Evolutionary conservation across 495 filamentous ascomycete genomes (phyloP).

Genomic region (Xylaria castorea): DNA sequence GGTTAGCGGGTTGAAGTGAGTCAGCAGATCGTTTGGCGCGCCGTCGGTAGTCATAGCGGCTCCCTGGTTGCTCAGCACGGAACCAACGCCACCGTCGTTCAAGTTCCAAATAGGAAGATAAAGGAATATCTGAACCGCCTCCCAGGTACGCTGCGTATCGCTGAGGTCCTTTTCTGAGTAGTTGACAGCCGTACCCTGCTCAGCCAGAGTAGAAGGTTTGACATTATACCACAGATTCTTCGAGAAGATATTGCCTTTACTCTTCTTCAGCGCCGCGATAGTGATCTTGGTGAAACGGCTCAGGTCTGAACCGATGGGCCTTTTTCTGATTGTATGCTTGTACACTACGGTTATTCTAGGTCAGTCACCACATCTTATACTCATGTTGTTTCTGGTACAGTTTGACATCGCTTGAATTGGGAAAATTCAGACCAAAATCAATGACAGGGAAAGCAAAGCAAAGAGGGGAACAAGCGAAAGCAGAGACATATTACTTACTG

Average conservation of each 20-base stretch:
- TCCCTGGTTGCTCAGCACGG: constrained; percentile 30
- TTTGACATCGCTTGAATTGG: too few species aligned
- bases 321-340: constrained; percentile 47
- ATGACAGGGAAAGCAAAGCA: background rate
- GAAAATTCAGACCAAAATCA: background rate
- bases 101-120: constrained; percentile 60
- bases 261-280: constrained; percentile 45
- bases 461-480: background rate
- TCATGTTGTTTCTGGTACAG: background rate
- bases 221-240: constrained; percentile 58
- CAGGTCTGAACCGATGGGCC: constrained; percentile 52
- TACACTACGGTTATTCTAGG: constrained; percentile 38
- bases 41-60: constrained; percentile 59
- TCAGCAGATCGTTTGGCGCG: constrained; percentile 68
- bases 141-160: constrained; percentile 54
- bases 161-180: constrained; percentile 60
- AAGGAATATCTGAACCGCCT: constrained; percentile 61
- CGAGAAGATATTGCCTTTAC: constrained; percentile 54
- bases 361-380: constrained; percentile 11
- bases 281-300: constrained; percentile 49
- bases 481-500: constrained; percentile 14
- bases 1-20: constrained; percentile 67
- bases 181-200: constrained; percentile 42
- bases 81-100: constrained; percentile 59
- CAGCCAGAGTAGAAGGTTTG: constrained; percentile 52